Percentiles rank a stretch among this genome's conserved stretches.
Conservation (phyloP, 2,329 filamentous ascomycete species). For the Pseudocercospora macadamiae region DNA sequence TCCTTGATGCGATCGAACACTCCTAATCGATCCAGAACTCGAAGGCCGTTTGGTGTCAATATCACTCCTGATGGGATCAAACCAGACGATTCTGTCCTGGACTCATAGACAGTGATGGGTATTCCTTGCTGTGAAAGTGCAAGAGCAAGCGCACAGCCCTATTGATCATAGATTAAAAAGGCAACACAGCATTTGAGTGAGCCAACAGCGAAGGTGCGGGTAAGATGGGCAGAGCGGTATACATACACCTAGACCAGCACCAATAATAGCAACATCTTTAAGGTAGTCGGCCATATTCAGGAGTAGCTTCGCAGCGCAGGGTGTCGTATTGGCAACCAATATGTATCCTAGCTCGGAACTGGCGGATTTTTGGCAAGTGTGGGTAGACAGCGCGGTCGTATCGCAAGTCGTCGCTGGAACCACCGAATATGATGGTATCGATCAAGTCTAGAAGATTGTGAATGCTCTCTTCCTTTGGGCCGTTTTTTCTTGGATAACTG, state of each 20-base stretch:
- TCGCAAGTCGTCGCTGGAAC: too few relatives aligned
- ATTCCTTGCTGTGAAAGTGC: constrained; percentile 25
- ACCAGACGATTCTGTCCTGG: constrained; percentile 17
- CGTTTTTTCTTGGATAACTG: too few relatives aligned
- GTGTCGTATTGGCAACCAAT: background rate
- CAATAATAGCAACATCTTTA: constrained; percentile 23
- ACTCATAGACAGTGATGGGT: constrained; percentile 30
- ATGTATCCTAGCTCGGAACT: background rate
- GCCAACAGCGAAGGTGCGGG: background rate
- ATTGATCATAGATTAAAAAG: background rate
- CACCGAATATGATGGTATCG: too few relatives aligned
- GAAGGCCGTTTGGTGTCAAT: constrained; percentile 62
- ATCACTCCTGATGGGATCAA: constrained; percentile 46
- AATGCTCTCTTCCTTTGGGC: too few relatives aligned
- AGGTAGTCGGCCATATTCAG: constrained; percentile 20
- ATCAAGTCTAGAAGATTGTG: too few relatives aligned
- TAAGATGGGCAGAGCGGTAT: background rate
- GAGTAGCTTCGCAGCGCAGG: background rate
- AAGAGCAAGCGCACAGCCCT: constrained; percentile 30
- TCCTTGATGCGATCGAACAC: constrained; percentile 52
- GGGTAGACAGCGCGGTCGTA: too few relatives aligned
- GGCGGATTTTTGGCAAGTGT: too few relatives aligned
- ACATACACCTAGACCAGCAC: constrained; percentile 27
- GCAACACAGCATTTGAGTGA: too few relatives aligned
- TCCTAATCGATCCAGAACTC: constrained; percentile 55